These are phyloP conservation scores for Acanthamoeba sp. DNA, from an alignment of 208 protist species.

Conservation along the genomic window DNA sequence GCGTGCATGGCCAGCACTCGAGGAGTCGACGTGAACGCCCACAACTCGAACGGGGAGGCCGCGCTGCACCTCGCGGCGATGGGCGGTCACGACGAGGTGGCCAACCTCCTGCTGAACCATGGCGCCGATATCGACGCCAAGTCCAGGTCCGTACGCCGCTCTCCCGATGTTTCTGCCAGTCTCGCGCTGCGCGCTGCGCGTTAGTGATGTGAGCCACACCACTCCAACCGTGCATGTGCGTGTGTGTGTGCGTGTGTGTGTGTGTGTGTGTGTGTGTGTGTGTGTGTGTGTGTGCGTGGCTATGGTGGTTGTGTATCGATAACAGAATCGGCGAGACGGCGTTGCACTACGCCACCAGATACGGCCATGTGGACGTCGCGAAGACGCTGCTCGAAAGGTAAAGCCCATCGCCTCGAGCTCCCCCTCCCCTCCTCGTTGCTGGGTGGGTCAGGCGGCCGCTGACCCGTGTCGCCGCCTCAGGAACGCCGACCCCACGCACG, in stretches of 20 bases:
- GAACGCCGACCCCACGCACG: neutral
- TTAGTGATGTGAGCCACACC: neutral
- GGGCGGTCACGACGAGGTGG: constrained; percentile 19
- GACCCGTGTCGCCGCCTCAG: neutral
- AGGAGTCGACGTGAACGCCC: neutral
- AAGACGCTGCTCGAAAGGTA: constrained; percentile 8
- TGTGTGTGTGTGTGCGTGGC: neutral
- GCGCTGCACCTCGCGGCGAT: constrained; percentile 12
- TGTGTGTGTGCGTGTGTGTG: too few species aligned
- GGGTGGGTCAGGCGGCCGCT: too few species aligned
- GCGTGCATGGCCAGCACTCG: neutral
- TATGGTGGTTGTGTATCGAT: neutral
- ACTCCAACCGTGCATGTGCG: too few species aligned
- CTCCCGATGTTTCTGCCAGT: neutral
- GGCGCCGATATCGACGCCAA: neutral
- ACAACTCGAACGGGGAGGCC: constrained; percentile 41
- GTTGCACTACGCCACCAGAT: constrained; percentile 13
- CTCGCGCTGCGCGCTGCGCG: too few species aligned
- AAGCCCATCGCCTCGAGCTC: neutral
- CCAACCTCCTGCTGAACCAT: constrained; percentile 16
- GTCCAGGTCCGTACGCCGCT: neutral
- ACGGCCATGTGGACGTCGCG: constrained; percentile 18
- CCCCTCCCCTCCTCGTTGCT: neutral
- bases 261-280: too few species aligned
- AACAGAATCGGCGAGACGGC: constrained; percentile 7